Base-by-base conservation (phyloP, 2,329 filamentous ascomycete genomes). In the Fusarium bulbicola region DNA sequence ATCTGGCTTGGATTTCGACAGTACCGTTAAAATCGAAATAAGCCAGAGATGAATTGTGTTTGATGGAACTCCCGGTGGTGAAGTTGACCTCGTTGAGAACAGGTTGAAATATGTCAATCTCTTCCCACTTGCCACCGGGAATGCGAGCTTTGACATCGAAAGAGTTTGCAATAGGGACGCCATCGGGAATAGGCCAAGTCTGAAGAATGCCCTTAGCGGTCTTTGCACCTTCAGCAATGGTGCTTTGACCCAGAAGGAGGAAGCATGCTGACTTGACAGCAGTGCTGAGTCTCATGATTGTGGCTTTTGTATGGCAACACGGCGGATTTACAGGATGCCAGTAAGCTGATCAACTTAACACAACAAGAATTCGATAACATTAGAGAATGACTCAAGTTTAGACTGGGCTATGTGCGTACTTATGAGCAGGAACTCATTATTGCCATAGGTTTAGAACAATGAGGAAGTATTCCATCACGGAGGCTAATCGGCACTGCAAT, bases 311-410 rank as follows among this genome's bases (percentile, higher is more conserved):
- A 34, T 34, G 1, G 32, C 7, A 34, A 34, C 13, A 34, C 14
- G 7, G 32, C 32, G 32, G 13, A 14, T 14, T 32, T 2, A 14
- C 1, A 34, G 15, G 6, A 15, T 34, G 14, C 6, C 32, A 34
- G 13, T 7, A 7, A 34, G 6, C 14, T 15, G 12, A 32, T 32
- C 2, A 7, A 14, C 2, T 6, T 32, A 15, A 34, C 3, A 8
- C 32, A 34, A 15, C 0, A 34, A 34, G 32, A 3, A 1, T 34
- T 15, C 0, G 0, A 34, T 34, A 3, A 0, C 0, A 15, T 34
- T 34, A 34, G 8, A 40, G 0, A 20, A 1, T 12, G 3, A 21
- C 18, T 39, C 4, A 0, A 39, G 6, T 20, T 43, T 5, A 5
- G 42, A 12, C 2, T 24, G 24, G 15, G n/a, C 42, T 12, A 43